Evolutionary conservation across 345 rosid genomes (phyloP), one percentile per base, ranked within the genome.

Genomic region (Lepidium sativum): DNA sequence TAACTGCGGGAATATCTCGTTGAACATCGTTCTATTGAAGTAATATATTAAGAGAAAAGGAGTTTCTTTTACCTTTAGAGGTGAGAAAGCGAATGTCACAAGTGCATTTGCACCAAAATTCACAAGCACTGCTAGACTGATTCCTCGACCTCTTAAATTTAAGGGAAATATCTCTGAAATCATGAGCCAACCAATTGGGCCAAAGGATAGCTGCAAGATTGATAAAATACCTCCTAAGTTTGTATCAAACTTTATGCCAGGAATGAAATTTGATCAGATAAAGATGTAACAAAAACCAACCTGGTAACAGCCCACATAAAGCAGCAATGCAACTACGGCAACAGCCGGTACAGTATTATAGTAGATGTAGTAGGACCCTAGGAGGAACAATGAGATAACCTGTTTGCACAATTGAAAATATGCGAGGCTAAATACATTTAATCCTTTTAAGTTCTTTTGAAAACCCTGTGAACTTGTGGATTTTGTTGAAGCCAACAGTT

Each of bases 121-220:
- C 60, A 94, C 83, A 12, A 94, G 92, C 66, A 94, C 97, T 0
- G 99, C 99, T 52, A 94, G 25, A 60, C 99, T 65, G 61, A 94
- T 95, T 71, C 90, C 97, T 76, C 87, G 76, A 33, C 99, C 99
- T 79, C 99, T 81, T 57, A 84, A 60, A 31, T 88, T 85, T 29
- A 94, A 68, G 8, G 99, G 99, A 31, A 90, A 94, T 53, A 94
- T 34, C 85, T 94, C 97, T 0, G 99, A 90, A 65, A 94, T 88
- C 99, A 94, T 87, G 77, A 94, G 83, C 99, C 97, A 94, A 56
- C 99, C 92, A 57, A 94, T 94, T 43, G 99, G 99, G 43, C 99
- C 99, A 81, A 94, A 94, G 6, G 97, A 94, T 63, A 94, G 35
- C 99, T 92, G 87, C 84, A 78, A 72, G 61, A 67, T 25, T 39